Base-by-base conservation (phyloP, 345 rosid genomes). In the Eucalyptus cloeziana region DNA sequence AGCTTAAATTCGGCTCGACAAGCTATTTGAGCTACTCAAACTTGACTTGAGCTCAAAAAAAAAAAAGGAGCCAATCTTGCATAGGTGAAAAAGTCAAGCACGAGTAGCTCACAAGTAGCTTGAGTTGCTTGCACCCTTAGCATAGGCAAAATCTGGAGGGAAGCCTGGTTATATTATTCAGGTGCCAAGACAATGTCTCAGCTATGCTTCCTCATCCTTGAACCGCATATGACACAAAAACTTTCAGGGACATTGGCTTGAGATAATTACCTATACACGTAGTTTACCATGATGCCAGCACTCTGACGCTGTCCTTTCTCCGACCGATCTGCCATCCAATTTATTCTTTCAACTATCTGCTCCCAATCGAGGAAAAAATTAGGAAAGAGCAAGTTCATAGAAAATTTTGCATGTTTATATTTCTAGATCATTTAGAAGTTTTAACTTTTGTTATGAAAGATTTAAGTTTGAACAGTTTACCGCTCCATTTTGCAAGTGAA, bases 401-500 rank as follows among this genome's bases (percentile, higher is more conserved):
- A 76, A 76, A 76, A 76, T 37, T 37, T 76, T 76, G 45, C 12
- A 76, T 76, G 47, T 10, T 71, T 71, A 21, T 71, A 37, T 37
- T 76, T 33, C 8, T 76, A 21, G 83, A 76, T 40, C 8, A 76
- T 76, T 76, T 76, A 19, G 8, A 37, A 37, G 5, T 76, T 76
- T 69, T 5, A 86, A 58, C 19, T 25, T 25, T 62, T 2, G 27
- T 33, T 27, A 30, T 4, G 25, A 88, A 14, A 15, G 86, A 88
- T 62, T 24, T 49, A 89, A 69, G 80, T 69, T 83, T 76, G 79
- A 31, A 40, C 8, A 85, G 88, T 95, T 89, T 94, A 97, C 99
- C 90, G 98, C 98, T 90, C 99, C 99, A 93, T 97, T 98, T 94
- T 97, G 98, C 95, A 97, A 92, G 94, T 96, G 99, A 93, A 98